A percentile compares a stretch with the other conserved stretches of the same genome.
Conservation (phyloP, 768 basidiomycete genomes). For the Dioszegia hungarica region DNA sequence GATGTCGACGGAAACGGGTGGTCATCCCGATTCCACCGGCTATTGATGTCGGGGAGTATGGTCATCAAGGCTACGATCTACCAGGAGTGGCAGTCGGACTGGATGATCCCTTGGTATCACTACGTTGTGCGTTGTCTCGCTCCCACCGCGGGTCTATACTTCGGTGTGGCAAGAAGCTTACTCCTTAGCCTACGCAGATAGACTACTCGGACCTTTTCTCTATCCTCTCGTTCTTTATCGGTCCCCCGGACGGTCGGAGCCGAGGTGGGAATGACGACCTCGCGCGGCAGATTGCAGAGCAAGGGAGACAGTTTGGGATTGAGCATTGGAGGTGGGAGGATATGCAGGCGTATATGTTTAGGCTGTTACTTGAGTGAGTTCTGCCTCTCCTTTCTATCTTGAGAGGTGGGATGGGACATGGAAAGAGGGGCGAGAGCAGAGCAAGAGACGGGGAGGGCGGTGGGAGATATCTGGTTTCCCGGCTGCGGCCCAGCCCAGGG, state of each 20-base stretch:
- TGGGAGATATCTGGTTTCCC: too few relatives aligned
- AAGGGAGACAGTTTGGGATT: slow-evolving; percentile 39
- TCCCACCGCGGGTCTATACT: background rate
- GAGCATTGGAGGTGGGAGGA: slow-evolving; percentile 49
- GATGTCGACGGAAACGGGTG: slow-evolving; percentile 50
- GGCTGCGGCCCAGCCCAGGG: too few relatives aligned
- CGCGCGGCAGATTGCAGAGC: slow-evolving; percentile 38
- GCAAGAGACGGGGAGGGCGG: too few relatives aligned
- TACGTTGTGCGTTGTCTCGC: slow-evolving; percentile 42
- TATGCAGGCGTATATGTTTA: slow-evolving; percentile 49
- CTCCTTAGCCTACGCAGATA: slow-evolving; percentile 40
- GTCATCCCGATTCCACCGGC: slow-evolving; percentile 47
- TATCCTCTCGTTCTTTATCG: slow-evolving; percentile 46
- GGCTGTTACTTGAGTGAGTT: slow-evolving; percentile 45
- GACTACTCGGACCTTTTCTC: slow-evolving; percentile 48
- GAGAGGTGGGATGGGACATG: too few relatives aligned
- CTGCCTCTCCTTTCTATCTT: background rate
- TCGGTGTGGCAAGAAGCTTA: background rate
- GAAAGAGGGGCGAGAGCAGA: too few relatives aligned
- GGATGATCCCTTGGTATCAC: slow-evolving; percentile 50
- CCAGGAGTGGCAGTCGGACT: slow-evolving; percentile 48
- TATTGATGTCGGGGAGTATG: slow-evolving; percentile 45
- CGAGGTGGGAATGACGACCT: slow-evolving; percentile 37
- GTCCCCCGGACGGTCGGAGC: slow-evolving; percentile 41
- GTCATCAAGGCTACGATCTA: slow-evolving; percentile 49